Percentiles rank a stretch among this genome's conserved stretches.
These are phyloP conservation scores for Chaetomiaceae sp. DNA, from an alignment of 2,329 filamentous ascomycete species.

Conservation along the genomic window DNA sequence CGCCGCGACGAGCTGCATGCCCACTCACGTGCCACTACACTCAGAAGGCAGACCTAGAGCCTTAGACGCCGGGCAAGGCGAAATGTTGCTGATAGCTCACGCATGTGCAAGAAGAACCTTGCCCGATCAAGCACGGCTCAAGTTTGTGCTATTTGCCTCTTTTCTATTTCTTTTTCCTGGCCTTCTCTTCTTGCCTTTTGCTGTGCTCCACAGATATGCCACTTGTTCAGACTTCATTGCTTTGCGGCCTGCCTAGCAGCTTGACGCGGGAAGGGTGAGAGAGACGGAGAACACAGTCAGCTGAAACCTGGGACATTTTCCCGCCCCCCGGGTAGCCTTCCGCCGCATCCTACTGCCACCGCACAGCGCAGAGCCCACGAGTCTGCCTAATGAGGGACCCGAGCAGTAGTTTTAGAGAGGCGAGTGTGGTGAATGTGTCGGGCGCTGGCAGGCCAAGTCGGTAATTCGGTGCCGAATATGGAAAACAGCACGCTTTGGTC, in stretches of 20 bases:
- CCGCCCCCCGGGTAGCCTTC: too few relatives aligned
- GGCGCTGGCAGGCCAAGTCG: background rate
- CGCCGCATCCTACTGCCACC: too few relatives aligned
- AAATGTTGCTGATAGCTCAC: background rate
- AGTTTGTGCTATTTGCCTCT: background rate
- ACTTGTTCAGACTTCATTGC: background rate
- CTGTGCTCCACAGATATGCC: background rate
- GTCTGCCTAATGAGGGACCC: constrained; percentile 11
- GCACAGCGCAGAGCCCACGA: background rate
- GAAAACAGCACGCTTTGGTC: background rate
- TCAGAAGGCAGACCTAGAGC: background rate
- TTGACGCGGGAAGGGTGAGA: too few relatives aligned
- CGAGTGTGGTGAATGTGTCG: background rate
- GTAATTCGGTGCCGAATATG: constrained; percentile 11
- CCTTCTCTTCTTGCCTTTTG: too few relatives aligned
- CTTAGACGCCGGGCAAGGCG: background rate
- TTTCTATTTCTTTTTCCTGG: background rate
- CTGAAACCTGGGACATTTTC: background rate
- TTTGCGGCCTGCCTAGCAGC: background rate
- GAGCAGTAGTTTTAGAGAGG: background rate
- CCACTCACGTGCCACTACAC: too few relatives aligned
- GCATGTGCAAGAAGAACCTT: background rate
- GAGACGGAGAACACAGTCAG: too few relatives aligned
- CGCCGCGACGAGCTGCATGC: background rate
- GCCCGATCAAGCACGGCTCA: background rate